Conservation (phyloP, 257 asterid genomes). For the Catharanthus roseus region DNA sequence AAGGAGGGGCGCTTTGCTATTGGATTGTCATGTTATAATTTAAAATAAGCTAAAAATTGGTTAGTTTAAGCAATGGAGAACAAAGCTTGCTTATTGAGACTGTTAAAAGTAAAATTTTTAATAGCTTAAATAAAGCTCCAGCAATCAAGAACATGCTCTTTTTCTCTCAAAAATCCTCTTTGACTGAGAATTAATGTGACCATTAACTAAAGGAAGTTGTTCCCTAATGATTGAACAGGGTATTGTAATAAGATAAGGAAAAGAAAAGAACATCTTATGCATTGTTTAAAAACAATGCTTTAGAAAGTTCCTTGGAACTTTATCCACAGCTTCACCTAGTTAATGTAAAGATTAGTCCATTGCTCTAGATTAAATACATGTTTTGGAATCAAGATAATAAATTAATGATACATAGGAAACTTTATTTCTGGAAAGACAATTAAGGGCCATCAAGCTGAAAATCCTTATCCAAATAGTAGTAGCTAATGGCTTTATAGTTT, state of each 20-base stretch:
- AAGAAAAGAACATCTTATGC: not conserved
- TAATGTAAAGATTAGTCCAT: not conserved
- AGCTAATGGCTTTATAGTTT: constrained; percentile 32
- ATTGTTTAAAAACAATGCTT: not conserved
- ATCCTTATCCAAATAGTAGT: constrained; percentile 28
- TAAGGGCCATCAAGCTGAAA: constrained; percentile 27
- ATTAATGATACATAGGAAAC: constrained; percentile 1
- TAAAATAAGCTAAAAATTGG: too few species aligned
- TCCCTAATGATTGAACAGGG: not conserved
- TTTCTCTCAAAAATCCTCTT: too few species aligned
- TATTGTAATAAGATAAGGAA: not conserved
- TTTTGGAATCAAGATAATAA: not conserved
- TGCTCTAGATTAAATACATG: not conserved
- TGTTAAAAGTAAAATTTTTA: too few species aligned
- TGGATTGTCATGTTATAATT: too few species aligned
- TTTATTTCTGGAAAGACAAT: constrained; percentile 11
- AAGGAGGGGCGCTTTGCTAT: too few species aligned
- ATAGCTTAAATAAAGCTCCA: too few species aligned
- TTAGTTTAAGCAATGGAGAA: too few species aligned
- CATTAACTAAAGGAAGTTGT: not conserved
- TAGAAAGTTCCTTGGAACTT: not conserved
- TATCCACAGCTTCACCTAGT: not conserved
- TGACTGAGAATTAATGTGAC: not conserved
- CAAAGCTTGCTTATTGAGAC: too few species aligned
- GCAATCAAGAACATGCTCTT: too few species aligned